Percentiles rank a stretch among this genome's conserved stretches.
Evolutionary conservation across 2,329 filamentous ascomycete species (phyloP).

Genomic region (Waltergamsia citrina): DNA sequence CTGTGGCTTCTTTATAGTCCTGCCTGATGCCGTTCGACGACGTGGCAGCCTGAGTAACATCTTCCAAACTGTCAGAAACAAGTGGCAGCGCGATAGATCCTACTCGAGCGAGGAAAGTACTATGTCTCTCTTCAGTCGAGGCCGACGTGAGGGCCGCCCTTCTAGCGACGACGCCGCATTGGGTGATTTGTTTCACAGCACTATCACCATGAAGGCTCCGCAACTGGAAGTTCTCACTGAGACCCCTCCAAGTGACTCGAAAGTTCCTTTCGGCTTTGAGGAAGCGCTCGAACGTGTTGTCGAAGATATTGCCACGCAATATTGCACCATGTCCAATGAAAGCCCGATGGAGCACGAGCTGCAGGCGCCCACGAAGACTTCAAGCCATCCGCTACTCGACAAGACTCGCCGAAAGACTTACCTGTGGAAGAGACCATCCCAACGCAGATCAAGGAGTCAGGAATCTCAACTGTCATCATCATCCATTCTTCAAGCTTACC

Average conservation of each 20-base stretch:
- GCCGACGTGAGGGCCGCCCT: neutral
- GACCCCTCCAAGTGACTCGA: slow-evolving; percentile 11
- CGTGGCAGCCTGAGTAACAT: slow-evolving; percentile 18
- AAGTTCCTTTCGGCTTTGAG: slow-evolving; percentile 17
- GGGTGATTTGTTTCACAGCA: neutral
- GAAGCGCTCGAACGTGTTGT: slow-evolving; percentile 17
- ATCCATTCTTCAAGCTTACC: no score
- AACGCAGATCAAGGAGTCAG: no score
- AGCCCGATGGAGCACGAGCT: no score
- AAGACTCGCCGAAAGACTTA: no score
- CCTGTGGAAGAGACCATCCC: no score
- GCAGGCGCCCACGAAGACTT: no score
- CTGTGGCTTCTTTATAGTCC: neutral
- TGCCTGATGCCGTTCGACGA: slow-evolving; percentile 8
- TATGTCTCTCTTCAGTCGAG: neutral
- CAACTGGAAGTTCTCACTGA: slow-evolving; percentile 17
- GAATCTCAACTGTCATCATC: no score
- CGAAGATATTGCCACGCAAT: slow-evolving; percentile 16
- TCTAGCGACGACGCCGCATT: neutral
- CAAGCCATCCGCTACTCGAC: no score
- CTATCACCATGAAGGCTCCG: slow-evolving; percentile 9
- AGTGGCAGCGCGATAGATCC: slow-evolving; percentile 13
- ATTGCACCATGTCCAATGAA: no score
- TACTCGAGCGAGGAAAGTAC: neutral
- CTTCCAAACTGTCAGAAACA: slow-evolving; percentile 16